These are phyloP conservation scores for Carex myosuroides DNA, from an alignment of 176 grass and related monocot species.

Conservation along the genomic window DNA sequence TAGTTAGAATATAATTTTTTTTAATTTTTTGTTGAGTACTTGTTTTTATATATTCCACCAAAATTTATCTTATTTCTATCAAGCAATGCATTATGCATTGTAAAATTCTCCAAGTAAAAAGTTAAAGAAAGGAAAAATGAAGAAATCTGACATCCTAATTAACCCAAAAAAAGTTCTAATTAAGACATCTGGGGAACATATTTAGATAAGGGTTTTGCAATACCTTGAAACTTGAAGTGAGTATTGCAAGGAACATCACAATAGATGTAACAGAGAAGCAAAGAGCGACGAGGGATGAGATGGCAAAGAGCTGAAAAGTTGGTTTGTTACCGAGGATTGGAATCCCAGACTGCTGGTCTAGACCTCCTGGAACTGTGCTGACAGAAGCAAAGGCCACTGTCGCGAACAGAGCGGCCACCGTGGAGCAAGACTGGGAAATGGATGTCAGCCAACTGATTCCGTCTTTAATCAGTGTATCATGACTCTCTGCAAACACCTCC, in stretches of 20 bases:
- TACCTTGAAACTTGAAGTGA: constrained; percentile 17
- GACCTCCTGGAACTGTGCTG: neutral
- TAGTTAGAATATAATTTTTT: no score
- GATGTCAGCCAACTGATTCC: neutral
- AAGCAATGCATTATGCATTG: no score
- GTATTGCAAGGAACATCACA: constrained; percentile 21
- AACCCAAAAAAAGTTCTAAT: neutral
- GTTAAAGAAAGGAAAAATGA: no score
- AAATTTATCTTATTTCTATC: no score
- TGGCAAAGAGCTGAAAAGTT: constrained; percentile 1
- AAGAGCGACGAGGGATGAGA: constrained; percentile 10
- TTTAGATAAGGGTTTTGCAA: no score
- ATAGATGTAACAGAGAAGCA: constrained; percentile 31
- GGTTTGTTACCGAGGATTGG: neutral
- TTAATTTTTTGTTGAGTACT: no score
- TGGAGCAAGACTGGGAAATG: neutral
- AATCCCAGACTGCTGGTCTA: neutral
- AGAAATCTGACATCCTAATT: no score
- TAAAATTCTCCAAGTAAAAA: no score
- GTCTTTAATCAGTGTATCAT: neutral
- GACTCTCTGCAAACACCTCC: neutral
- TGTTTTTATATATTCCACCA: no score
- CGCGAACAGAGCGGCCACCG: neutral
- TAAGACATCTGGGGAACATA: neutral
- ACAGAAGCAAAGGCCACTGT: neutral